A percentile compares a stretch with the other conserved stretches of the same genome.
Conservation (phyloP, 768 basidiomycete species). For the Pulveroboletus sp. region DNA sequence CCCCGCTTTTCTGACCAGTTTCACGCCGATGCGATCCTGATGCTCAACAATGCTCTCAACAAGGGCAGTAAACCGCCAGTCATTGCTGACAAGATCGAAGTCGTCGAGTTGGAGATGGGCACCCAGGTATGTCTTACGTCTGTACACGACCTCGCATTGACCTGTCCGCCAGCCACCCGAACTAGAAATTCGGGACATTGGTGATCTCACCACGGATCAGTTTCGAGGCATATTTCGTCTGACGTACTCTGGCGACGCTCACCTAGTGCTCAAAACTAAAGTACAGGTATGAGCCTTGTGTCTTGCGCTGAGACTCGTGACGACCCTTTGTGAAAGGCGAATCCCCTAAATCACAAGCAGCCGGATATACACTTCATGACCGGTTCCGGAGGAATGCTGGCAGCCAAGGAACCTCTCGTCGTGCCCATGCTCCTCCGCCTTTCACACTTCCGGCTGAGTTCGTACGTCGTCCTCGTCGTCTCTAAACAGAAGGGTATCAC, state of each 20-base stretch:
- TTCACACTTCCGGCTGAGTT: slow-evolving; percentile 89
- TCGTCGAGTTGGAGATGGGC: slow-evolving; percentile 99
- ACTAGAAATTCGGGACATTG: slow-evolving; percentile 94
- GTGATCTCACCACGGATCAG: slow-evolving; percentile 91
- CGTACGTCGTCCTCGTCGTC: slow-evolving; percentile 96
- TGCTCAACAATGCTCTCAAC: slow-evolving; percentile 95
- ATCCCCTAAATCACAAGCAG: slow-evolving; percentile 90
- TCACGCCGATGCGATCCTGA: slow-evolving; percentile 91
- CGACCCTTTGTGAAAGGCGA: slow-evolving; percentile 55
- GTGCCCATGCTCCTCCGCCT: slow-evolving; percentile 98
- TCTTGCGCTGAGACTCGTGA: not conserved
- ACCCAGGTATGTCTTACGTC: slow-evolving; percentile 61
- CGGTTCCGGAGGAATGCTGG: slow-evolving; percentile 82
- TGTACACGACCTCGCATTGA: not conserved
- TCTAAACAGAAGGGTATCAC: slow-evolving; percentile 98
- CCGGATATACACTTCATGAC: slow-evolving; percentile 85
- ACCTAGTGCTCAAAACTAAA: slow-evolving; percentile 82
- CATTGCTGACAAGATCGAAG: slow-evolving; percentile 96
- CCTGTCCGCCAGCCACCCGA: slow-evolving; percentile 76
- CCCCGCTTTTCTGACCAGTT: slow-evolving; percentile 96
- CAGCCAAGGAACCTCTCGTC: slow-evolving; percentile 90
- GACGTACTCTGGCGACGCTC: slow-evolving; percentile 91
- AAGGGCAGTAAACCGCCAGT: slow-evolving; percentile 97
- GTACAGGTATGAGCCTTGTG: slow-evolving; percentile 63
- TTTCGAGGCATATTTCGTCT: slow-evolving; percentile 96